Base-by-base conservation (phyloP, 352 stramenopile genomes). In the Pilasporangium apinafurcum region DNA sequence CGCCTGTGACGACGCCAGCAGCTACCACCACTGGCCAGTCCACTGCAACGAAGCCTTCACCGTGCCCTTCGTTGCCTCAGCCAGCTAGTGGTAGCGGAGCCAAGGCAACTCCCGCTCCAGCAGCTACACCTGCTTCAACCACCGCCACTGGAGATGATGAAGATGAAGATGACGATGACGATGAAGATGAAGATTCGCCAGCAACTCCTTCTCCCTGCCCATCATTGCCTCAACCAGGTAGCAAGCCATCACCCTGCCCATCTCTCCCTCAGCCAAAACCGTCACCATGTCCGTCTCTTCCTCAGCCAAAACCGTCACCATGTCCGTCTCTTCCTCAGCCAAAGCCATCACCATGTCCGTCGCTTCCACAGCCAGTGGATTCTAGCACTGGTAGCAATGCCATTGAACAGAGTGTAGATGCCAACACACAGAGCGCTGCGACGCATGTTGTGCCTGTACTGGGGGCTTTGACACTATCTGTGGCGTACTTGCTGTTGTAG, bases 401-500 rank as follows among this genome's bases (percentile, higher is more conserved):
- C 14, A 51, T 58, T 47, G 51, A 65, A 37, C 28, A 59, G 16
- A 48, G 53, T 8, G 28, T 64, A 8, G 42, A 58, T 14, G 72
- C 69, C 32, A 66, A 59, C 46, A 75, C 64, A 24, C 54, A 68
- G 60, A 75, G 50, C 54, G 55, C 49, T 2, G 56, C 56, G 6
- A 32, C 47, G 31, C 53, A 55, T 36, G 18, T 51, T 45, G 47
- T 59, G 30, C 40, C 61, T 29, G 62, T 59, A 0, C 12, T 81
- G 24, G 47, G 57, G 8, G 55, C 54, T 0, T 48, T 78, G 22
- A 55, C 54, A 24, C 26, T 71, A 5, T 79, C 66, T 2, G 44
- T 56, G 16, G 60, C 57, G 31, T 70, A 70, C 46, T 37, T 85
- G 44, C 52, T 83, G 21, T 46, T 82, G 16, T 85, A 74, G 51